Percentiles rank a stretch among this genome's conserved stretches.
Evolutionary conservation across 768 basidiomycete species (phyloP).

Genomic region (Pholiota microspora): DNA sequence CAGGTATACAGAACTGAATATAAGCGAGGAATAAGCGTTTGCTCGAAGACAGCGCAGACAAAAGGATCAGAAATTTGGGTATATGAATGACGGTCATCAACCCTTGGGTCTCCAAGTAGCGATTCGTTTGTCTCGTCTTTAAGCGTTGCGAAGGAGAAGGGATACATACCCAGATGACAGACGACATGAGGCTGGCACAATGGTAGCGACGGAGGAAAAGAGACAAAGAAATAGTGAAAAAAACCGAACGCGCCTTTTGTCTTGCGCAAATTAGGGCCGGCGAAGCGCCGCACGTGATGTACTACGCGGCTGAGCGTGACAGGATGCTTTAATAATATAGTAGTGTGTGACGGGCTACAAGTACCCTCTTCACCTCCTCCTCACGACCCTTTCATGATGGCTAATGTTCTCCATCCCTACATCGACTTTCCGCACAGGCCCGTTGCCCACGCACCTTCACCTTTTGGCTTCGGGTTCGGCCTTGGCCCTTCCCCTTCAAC

Average conservation of each 20-base stretch:
- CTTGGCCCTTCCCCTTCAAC: conserved; percentile 44
- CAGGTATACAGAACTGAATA: conserved; percentile 4
- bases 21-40: conserved; percentile 6
- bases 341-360: not conserved
- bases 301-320: conserved; percentile 4
- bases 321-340: not conserved
- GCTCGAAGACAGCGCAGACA: conserved; percentile 7
- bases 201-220: conserved; percentile 10
- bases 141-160: conserved; percentile 18
- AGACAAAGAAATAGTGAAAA: conserved; percentile 12
- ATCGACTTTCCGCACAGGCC: conserved; percentile 62
- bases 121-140: conserved; percentile 78
- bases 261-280: conserved; percentile 35
- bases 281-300: not conserved
- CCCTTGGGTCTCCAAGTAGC: conserved; percentile 79
- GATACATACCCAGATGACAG: conserved; percentile 10
- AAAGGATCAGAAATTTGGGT: conserved; percentile 89
- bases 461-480: conserved; percentile 75
- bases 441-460: conserved; percentile 57
- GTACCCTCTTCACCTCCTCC: conserved; percentile 18
- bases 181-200: not conserved
- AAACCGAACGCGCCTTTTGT: conserved; percentile 13
- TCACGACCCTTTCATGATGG: conserved; percentile 47
- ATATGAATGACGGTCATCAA: conserved; percentile 70
- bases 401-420: conserved; percentile 67